These are phyloP conservation scores for Solanum etuberosum DNA, from an alignment of 257 asterid species.

Conservation along the genomic window DNA sequence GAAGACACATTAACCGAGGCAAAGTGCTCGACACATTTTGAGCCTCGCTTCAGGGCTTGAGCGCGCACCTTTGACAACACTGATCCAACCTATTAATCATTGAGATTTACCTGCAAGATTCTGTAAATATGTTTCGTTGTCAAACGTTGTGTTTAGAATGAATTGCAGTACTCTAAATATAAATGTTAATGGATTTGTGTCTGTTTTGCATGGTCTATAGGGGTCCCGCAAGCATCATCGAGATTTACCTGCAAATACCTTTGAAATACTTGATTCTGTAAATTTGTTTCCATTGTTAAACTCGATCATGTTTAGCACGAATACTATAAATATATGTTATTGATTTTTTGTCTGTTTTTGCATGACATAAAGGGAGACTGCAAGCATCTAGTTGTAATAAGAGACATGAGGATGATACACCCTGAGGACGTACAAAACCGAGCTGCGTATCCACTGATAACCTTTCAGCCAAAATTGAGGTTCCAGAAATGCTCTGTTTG, in stretches of 20 bases:
- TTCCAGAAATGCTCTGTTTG: conserved; percentile 70
- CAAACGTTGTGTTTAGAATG: background rate
- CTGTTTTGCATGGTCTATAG: background rate
- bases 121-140: background rate
- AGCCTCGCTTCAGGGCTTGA: background rate
- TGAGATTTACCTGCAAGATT: background rate
- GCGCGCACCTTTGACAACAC: background rate
- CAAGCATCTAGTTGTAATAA: conserved; percentile 59
- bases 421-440: conserved; percentile 77
- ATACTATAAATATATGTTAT: background rate
- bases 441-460: conserved; percentile 56
- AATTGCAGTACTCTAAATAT: background rate
- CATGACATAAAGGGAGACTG: conserved; percentile 53
- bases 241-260: background rate
- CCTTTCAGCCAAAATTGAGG: conserved; percentile 37
- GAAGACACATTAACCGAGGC: background rate
- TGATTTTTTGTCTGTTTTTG: background rate
- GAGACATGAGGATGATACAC: conserved; percentile 79
- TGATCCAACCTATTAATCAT: background rate
- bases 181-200: background rate
- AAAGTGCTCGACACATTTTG: background rate
- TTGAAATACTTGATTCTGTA: background rate
- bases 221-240: background rate
- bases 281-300: background rate
- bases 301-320: background rate